Evolutionary conservation across 2,329 filamentous ascomycete species (phyloP), one percentile per base, ranked within the genome.

Genomic region (Aspergillus carbonarius): DNA sequence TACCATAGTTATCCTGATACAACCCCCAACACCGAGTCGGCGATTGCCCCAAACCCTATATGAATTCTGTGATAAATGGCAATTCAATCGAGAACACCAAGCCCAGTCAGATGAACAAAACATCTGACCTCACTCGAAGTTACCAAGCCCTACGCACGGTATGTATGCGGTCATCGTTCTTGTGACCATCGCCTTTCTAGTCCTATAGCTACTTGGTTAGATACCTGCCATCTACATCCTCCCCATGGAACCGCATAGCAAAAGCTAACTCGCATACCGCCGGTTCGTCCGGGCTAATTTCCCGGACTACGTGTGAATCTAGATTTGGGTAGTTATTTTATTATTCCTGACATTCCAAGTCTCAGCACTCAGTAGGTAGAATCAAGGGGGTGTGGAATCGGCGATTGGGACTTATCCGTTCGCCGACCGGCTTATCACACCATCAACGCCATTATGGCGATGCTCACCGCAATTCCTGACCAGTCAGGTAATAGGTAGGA

Each of bases 361-460:
- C 44, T 48, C 25, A 25, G 18, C 18, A 17, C 10, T 18, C 18
- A 9, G 13, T 3, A 7, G 20, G 3, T 20, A 32, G 25, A 40
- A 30, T 54, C 25, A 53, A 40, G 51, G 40, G 52, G 53, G 10
- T 32, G 42, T 34, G 10, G 17, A 39, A 10, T 54, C 51, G 51
- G 37, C 51, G 51, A 54, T 44, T 44, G 51, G 30, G 42, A 13
- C 37, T 17, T n/a, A 40, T 32, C 37, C 15, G 37, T 8, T 54
- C 51, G 51, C 25, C 51, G 51, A 54, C 20, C 37, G 12, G n/a
- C 44, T 44, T 44, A 44, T 54, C 51, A 25, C 51, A 54, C 30
- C 51, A 54, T 54, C 37, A 20, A 44, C 25, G 51, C 37, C 37
- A 32, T 42, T 54, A 54, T 54, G 51, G 37, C 51, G 51, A 54